Conservation (phyloP, 306 rosid species). For the Rubus parviflorus region DNA sequence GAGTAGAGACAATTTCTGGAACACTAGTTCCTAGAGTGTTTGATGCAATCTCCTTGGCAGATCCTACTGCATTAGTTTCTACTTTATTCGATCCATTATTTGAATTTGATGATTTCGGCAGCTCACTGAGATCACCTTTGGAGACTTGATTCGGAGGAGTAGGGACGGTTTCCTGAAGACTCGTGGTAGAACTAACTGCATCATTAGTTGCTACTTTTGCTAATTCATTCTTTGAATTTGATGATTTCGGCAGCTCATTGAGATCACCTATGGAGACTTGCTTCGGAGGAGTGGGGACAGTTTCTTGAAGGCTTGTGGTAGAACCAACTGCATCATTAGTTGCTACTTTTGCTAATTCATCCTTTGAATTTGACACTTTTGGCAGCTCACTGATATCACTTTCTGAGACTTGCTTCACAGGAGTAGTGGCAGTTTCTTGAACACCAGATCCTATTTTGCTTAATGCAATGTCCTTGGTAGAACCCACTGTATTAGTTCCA, state of each 20-base stretch:
- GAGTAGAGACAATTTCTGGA: conserved; percentile 22
- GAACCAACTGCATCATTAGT: conserved; percentile 22
- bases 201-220: conserved; percentile 31
- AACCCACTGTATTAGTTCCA: background rate
- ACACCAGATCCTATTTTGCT: background rate
- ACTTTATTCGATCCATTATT: background rate
- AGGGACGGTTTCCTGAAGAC: background rate
- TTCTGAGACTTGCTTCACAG: background rate
- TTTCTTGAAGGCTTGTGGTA: background rate
- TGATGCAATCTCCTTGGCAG: background rate
- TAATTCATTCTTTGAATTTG: conserved; percentile 13
- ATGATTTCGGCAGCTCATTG: conserved; percentile 32
- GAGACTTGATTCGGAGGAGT: background rate
- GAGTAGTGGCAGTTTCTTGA: background rate
- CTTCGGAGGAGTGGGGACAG: conserved; percentile 30
- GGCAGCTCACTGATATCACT: background rate
- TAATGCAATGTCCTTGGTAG: background rate
- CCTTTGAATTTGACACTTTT: background rate
- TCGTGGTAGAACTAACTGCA: conserved; percentile 18
- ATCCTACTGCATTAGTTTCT: conserved; percentile 29
- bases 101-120: background rate
- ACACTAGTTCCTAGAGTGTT: conserved; percentile 17
- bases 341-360: conserved; percentile 1
- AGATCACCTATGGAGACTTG: conserved; percentile 31
- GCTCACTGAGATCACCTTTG: background rate